These are phyloP conservation scores for Debaryomyces fabryi DNA, from an alignment of 1,139 yeast species.

Conservation along the genomic window DNA sequence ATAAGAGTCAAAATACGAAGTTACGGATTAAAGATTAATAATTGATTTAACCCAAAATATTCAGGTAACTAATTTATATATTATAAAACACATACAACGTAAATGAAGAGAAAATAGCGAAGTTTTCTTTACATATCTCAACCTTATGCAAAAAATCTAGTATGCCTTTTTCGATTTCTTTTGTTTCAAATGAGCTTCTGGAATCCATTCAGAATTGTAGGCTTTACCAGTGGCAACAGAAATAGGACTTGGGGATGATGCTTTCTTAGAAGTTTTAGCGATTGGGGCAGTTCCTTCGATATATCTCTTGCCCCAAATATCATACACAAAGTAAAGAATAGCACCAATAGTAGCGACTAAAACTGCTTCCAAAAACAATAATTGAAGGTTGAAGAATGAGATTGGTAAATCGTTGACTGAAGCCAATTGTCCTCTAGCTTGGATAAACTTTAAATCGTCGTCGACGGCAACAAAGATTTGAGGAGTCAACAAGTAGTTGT, in stretches of 20 bases:
- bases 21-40: neutral
- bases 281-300: slow-evolving; percentile 44
- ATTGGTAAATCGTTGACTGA: slow-evolving; percentile 65
- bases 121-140: neutral
- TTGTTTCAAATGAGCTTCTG: slow-evolving; percentile 36
- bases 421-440: slow-evolving; percentile 61
- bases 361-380: slow-evolving; percentile 62
- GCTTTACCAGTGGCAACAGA: slow-evolving; percentile 32
- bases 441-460: slow-evolving; percentile 56
- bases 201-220: slow-evolving; percentile 41
- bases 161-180: slow-evolving; percentile 34
- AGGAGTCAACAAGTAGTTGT: slow-evolving; percentile 63
- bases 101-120: neutral
- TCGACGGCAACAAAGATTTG: slow-evolving; percentile 56
- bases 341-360: slow-evolving; percentile 54
- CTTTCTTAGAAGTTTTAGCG: slow-evolving; percentile 21
- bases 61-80: neutral
- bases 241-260: slow-evolving; percentile 28
- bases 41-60: neutral
- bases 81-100: neutral
- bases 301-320: slow-evolving; percentile 47
- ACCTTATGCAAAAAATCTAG: neutral
- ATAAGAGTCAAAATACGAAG: neutral
- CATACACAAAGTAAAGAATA: slow-evolving; percentile 51
- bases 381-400: slow-evolving; percentile 73